Percentiles rank a stretch among this genome's conserved stretches.
Evolutionary conservation across 169 alveolate genomes (phyloP).

Genomic region (Eimeria necatrix): DNA sequence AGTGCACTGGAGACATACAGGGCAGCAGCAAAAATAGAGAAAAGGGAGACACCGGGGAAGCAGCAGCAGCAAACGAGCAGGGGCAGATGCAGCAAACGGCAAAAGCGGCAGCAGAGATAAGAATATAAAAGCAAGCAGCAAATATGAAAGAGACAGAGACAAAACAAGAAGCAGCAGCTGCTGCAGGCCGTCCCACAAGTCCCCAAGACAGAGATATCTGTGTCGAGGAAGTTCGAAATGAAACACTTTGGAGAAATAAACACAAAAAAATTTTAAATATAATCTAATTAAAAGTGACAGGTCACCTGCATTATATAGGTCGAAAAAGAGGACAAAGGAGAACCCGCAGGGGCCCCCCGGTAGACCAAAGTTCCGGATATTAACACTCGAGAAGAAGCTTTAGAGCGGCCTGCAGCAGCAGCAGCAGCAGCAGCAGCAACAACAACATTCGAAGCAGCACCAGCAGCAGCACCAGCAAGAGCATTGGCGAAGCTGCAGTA

Average conservation of each 20-base stretch:
- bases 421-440: conserved; percentile 35
- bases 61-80: neutral
- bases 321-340: conserved; percentile 44
- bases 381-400: conserved; percentile 57
- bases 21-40: neutral
- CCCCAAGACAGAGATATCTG: too few species aligned
- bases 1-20: too few species aligned
- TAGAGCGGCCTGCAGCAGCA: conserved; percentile 67
- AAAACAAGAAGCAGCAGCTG: too few species aligned
- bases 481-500: neutral
- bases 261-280: too few species aligned
- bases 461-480: neutral
- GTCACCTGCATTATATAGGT: conserved; percentile 69
- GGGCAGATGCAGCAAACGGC: neutral
- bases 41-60: neutral
- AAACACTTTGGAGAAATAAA: too few species aligned
- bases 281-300: too few species aligned
- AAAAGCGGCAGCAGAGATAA: neutral
- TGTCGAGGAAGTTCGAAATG: too few species aligned
- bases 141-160: neutral
- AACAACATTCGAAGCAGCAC: neutral
- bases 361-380: conserved; percentile 14
- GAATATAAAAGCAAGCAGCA: neutral
- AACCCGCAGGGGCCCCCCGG: conserved; percentile 49
- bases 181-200: too few species aligned